Base-by-base conservation (phyloP, 2,329 filamentous ascomycete species). In the Aspergillus niger region DNA sequence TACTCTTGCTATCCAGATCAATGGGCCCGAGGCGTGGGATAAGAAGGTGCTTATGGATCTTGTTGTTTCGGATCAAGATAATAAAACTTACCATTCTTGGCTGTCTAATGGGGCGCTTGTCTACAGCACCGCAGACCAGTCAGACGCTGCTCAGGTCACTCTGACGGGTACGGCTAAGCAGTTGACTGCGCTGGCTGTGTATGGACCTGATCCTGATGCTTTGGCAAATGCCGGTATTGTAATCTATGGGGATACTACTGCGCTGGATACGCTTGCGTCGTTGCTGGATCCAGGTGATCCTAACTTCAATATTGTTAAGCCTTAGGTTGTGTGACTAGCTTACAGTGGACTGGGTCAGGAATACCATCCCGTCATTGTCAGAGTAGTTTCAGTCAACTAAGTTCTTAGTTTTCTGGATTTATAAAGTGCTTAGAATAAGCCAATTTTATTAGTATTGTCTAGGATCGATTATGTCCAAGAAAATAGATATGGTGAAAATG, bases 241-340 rank as follows among this genome's bases (percentile, higher is more conserved):
- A 22, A 52, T 62, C n/a, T 57, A 55, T 22, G 57, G 41, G 1
- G 32, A 44, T 44, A 8, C 15, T 5, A 24, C 2, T 28, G 49
- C 43, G 1, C 39, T 56, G 8, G 32, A 54, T 7, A 57, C 49
- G 1, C 24, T 62, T 13, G 20, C 49, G 8, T 57, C 49, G 1
- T 22, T 62, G 13, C 11, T 62, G 6, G 53, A 56, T 8, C 38
- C 57, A 8, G 41, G 41, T 11, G 57, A 62, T 36, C 60, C 60
- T 10, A 43, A 48, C n/a, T 60, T 62, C 52, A 57, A 47, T 15
- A 60, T 60, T 3, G 60, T 62, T 10, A 62, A 49, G 3, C 60
- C 60, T 30, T 30, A 30, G 28, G 3, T 30, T 8, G 28, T 11
- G 3, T 3, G 8, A 11, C 8, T 30, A 10, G 28, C 28, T 30